Conservation (phyloP, 1,284 basidiomycete species). For the Naganishia albida region DNA sequence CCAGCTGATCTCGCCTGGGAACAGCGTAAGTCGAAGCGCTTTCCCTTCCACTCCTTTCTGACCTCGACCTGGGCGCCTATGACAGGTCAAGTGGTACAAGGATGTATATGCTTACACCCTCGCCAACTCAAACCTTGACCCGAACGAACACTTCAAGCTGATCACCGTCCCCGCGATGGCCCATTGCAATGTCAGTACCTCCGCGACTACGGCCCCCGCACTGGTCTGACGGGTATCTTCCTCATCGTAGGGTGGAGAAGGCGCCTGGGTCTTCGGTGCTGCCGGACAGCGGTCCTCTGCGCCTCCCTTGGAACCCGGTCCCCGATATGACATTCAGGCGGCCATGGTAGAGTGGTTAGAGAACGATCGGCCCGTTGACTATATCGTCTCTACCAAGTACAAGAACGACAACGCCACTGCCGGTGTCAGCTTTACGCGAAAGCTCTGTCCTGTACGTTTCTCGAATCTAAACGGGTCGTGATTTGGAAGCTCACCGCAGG, state of each 20-base stretch:
- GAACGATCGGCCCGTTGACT: slow-evolving; percentile 49
- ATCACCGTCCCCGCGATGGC: slow-evolving; percentile 56
- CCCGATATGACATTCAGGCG: slow-evolving; percentile 52
- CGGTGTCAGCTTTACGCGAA: slow-evolving; percentile 23
- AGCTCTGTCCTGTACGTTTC: slow-evolving; percentile 19
- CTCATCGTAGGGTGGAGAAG: slow-evolving; percentile 39
- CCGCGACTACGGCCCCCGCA: no score
- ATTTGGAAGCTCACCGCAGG: not conserved
- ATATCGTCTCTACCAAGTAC: slow-evolving; percentile 45
- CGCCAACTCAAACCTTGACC: slow-evolving; percentile 39
- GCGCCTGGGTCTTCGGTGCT: slow-evolving; percentile 30
- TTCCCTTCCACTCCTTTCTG: not conserved
- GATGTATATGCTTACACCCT: slow-evolving; percentile 43
- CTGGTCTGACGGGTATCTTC: slow-evolving; percentile 1
- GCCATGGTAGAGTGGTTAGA: slow-evolving; percentile 57
- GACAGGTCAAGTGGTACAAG: slow-evolving; percentile 51
- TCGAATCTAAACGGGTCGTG: no score
- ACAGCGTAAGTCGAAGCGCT: slow-evolving; percentile 24
- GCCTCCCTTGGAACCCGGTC: slow-evolving; percentile 33
- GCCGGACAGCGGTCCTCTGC: slow-evolving; percentile 11
- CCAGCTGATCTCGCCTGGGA: slow-evolving; percentile 52
- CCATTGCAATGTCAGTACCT: slow-evolving; percentile 49
- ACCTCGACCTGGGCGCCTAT: not conserved
- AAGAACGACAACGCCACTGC: slow-evolving; percentile 17
- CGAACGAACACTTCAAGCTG: slow-evolving; percentile 54